Conservation (phyloP, 768 basidiomycete species). For the Suillus variegatus region DNA sequence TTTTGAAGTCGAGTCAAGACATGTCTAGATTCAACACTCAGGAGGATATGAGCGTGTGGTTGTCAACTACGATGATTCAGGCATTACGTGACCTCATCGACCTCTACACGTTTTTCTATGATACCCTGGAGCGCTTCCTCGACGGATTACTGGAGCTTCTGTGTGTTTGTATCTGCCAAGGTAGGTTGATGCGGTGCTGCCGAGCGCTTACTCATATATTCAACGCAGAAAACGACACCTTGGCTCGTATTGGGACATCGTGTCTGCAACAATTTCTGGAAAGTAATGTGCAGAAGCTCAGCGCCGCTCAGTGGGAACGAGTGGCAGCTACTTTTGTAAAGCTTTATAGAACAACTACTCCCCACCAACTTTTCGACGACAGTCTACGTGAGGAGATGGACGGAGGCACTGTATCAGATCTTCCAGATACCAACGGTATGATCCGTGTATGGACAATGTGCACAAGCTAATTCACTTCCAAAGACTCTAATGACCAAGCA, state of each 20-base stretch:
- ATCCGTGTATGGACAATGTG: background rate
- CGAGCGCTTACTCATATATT: conserved; percentile 13
- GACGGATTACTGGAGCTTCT: conserved; percentile 93
- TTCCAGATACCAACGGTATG: conserved; percentile 47
- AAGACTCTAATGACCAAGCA: conserved; percentile 65
- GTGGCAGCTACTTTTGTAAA: conserved; percentile 92
- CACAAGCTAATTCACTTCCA: conserved; percentile 14
- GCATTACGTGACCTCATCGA: conserved; percentile 94
- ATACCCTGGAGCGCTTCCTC: conserved; percentile 83
- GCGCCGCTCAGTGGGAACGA: conserved; percentile 83
- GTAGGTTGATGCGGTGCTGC: conserved; percentile 40
- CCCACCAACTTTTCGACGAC: conserved; percentile 95
- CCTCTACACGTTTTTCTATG: conserved; percentile 94
- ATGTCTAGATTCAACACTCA: conserved; percentile 91
- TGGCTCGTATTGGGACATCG: conserved; percentile 96
- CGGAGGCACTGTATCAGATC: conserved; percentile 47
- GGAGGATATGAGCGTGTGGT: conserved; percentile 99
- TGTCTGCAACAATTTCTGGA: conserved; percentile 96
- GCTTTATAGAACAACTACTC: conserved; percentile 96
- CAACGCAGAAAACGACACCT: conserved; percentile 88
- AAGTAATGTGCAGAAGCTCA: conserved; percentile 87
- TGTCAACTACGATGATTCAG: conserved; percentile 98
- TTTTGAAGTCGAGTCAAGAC: conserved; percentile 91
- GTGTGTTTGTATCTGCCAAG: conserved; percentile 98
- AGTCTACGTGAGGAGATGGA: conserved; percentile 85